These are phyloP conservation scores for Scenedesmus sp. DNA, from an alignment of 163 green algal species.

Conservation along the genomic window DNA sequence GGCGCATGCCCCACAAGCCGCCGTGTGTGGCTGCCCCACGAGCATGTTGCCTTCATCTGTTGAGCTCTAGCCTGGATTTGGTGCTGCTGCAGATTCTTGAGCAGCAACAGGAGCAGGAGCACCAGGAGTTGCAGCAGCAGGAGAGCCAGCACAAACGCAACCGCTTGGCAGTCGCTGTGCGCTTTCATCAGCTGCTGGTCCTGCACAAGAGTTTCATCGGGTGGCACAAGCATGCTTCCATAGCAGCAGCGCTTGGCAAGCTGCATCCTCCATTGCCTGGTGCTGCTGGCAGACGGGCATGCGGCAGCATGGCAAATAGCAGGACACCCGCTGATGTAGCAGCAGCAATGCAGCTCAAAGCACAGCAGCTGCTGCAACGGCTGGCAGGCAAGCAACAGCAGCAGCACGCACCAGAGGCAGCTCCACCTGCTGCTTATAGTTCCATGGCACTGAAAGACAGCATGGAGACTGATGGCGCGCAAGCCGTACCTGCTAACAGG, in stretches of 20 bases:
- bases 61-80: not conserved
- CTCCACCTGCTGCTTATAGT: not conserved
- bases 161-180: not conserved
- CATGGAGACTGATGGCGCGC: not conserved
- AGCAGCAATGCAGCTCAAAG: slow-evolving; percentile 21
- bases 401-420: not conserved
- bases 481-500: not conserved
- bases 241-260: slow-evolving; percentile 37
- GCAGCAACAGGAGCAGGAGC: slow-evolving; percentile 14
- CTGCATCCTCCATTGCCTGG: not conserved
- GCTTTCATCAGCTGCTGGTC: slow-evolving; percentile 1
- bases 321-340: not conserved
- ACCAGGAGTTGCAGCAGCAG: slow-evolving; percentile 11
- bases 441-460: not conserved
- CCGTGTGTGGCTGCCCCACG: no score
- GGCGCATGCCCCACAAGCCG: no score
- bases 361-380: slow-evolving; percentile 37
- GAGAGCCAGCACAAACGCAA: not conserved
- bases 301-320: not conserved
- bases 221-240: slow-evolving; percentile 19
- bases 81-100: slow-evolving; percentile 2
- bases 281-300: not conserved
- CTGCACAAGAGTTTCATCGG: not conserved
- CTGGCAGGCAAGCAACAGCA: slow-evolving; percentile 17
- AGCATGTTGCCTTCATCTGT: no score